A percentile compares a stretch with the other conserved stretches of the same genome.
These are phyloP conservation scores for Angomonas deanei DNA, from an alignment of 208 protist species.

Conservation along the genomic window DNA sequence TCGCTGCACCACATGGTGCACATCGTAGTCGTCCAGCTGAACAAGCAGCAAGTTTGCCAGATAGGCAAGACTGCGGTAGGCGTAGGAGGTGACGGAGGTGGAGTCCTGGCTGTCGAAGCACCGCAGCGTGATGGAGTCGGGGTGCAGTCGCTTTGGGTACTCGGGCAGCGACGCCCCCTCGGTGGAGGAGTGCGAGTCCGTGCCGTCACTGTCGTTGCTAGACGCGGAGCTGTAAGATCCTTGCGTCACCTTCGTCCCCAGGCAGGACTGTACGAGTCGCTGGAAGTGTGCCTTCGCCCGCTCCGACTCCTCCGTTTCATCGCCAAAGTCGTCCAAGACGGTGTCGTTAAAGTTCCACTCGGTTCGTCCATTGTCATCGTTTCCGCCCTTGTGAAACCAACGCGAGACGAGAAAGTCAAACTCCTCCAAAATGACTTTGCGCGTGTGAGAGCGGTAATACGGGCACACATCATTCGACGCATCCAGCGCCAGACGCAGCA, in stretches of 20 bases:
- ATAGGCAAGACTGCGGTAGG: slow-evolving; percentile 62
- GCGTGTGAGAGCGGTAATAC: slow-evolving; percentile 46
- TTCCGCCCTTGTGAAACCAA: slow-evolving; percentile 30
- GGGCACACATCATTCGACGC: slow-evolving; percentile 61
- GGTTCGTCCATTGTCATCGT: slow-evolving; percentile 2
- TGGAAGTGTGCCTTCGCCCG: background rate
- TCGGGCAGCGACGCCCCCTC: background rate
- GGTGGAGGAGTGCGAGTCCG: background rate
- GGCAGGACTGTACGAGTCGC: background rate
- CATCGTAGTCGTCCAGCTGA: slow-evolving; percentile 69
- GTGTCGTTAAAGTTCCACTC: slow-evolving; percentile 14
- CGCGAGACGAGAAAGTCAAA: slow-evolving; percentile 46
- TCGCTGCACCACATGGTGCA: slow-evolving; percentile 60
- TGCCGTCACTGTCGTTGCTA: background rate
- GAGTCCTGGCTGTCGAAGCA: slow-evolving; percentile 51
- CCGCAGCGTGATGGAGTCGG: slow-evolving; percentile 32
- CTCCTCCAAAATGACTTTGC: slow-evolving; percentile 54
- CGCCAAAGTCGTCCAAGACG: background rate
- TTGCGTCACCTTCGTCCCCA: background rate
- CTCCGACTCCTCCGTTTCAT: background rate
- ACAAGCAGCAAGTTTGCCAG: slow-evolving; percentile 67
- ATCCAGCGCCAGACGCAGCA: slow-evolving; percentile 46
- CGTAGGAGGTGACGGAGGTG: slow-evolving; percentile 51
- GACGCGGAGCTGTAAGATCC: background rate
- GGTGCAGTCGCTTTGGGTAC: slow-evolving; percentile 16